Evolutionary conservation across 495 filamentous ascomycete species (phyloP).

Genomic region (Hypoxylon crocopeplum): DNA sequence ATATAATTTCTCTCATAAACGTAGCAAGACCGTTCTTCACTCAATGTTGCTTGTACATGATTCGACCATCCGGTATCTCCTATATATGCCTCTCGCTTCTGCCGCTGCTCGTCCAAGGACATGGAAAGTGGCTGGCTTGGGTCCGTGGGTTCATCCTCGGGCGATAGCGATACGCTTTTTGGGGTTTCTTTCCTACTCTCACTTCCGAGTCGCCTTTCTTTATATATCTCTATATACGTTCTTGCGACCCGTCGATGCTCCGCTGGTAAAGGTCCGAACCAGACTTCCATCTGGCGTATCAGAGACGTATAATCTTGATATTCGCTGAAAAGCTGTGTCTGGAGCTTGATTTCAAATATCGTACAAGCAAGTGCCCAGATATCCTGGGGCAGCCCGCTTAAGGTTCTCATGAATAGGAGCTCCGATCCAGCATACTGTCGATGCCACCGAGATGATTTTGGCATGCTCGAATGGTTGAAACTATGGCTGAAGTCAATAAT

Average conservation of each 20-base stretch:
- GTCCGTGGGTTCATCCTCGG: not conserved
- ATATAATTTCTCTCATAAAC: not conserved
- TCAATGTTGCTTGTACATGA: slow-evolving; percentile 9
- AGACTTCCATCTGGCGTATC: slow-evolving; percentile 24
- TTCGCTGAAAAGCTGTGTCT: slow-evolving; percentile 11
- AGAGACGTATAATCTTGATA: slow-evolving; percentile 6
- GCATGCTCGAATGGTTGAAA: not conserved
- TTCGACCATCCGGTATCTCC: not conserved
- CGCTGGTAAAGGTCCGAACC: slow-evolving; percentile 33
- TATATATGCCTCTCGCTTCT: not conserved
- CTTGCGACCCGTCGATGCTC: slow-evolving; percentile 16
- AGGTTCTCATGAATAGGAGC: slow-evolving; percentile 19
- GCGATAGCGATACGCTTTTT: not conserved
- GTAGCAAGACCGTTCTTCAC: not conserved
- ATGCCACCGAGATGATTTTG: slow-evolving; percentile 5
- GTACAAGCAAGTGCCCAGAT: slow-evolving; percentile 38
- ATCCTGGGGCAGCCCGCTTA: slow-evolving; percentile 25
- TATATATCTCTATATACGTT: not conserved
- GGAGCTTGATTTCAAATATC: slow-evolving; percentile 20
- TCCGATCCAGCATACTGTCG: slow-evolving; percentile 33
- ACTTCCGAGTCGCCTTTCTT: not conserved
- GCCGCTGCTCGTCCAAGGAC: slow-evolving; percentile 3
- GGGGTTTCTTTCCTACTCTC: not conserved
- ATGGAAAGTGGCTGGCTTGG: not conserved
- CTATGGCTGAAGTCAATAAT: slow-evolving; percentile 38